Evolutionary conservation across 805 yeast genomes (phyloP), one percentile per base, ranked within the genome.

Genomic region (Pichia phayaonensis): DNA sequence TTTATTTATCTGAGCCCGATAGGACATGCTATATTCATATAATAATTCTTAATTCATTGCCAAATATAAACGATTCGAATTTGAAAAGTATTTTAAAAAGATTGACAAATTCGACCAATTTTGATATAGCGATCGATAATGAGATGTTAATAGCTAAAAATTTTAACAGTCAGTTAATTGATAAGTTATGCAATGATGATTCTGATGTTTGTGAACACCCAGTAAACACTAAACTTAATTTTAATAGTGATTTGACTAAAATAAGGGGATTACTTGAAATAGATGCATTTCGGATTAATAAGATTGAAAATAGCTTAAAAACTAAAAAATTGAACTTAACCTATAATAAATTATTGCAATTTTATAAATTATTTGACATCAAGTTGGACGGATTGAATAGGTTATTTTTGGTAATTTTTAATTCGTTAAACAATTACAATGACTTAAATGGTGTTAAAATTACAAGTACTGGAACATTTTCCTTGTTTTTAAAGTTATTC

Each of bases 1-100:
- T 90, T 44, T 88, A 86, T 64, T 65, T 80, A 13, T 68, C 72
- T 3, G 73, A 78, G 8, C 77, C 79, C 20, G 72, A 72, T 8
- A 64, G 68, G 26, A 83, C 83, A 46, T 73, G 72, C 60, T 66
- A 60, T 52, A 74, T 74, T 42, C 96, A 78, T 61, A 69, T 84
- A 22, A 57, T 71, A 12, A 72, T 86, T 10, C 67, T 86, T 49
- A 75, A 77, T 53, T 80, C 83, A 50, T 63, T 86, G 39, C 86
- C 84, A 2, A 75, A 77, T 1, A 56, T 77, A 31, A 72, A 74
- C 50, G 74, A 70, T 46, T 54, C 65, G 7, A 75, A 75, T 45
- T 58, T 61, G 10, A 61, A 56, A 44, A 66, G 63, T 47, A 67
- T 67, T 16, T 42, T 65, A 41, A 61, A 57, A 46, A 57, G 68